A percentile compares a stretch with the other conserved stretches of the same genome.
These are phyloP conservation scores for Parathielavia hyrcaniae DNA, from an alignment of 495 filamentous ascomycete species.

Conservation along the genomic window DNA sequence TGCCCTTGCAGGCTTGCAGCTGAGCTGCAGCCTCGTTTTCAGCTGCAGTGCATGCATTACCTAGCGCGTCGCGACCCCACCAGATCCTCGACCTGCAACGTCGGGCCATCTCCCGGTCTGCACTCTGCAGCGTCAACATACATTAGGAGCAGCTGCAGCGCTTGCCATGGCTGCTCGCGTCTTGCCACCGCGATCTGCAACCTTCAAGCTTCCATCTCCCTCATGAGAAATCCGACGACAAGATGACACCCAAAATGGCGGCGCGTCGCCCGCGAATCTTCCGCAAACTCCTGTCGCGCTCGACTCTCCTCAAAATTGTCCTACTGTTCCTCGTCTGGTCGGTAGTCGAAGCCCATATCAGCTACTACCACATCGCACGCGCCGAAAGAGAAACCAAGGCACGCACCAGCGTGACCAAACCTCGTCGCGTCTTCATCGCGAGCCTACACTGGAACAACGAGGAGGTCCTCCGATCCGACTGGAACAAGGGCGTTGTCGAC, in stretches of 20 bases:
- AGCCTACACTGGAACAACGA: constrained; percentile 68
- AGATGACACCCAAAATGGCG: constrained; percentile 1
- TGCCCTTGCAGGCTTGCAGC: background rate
- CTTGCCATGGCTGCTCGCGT: constrained; percentile 4
- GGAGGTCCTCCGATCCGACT: constrained; percentile 52
- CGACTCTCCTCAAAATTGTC: constrained; percentile 24
- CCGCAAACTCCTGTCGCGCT: constrained; percentile 24
- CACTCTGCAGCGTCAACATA: background rate
- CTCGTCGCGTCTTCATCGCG: constrained; percentile 54
- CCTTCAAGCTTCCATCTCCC: background rate
- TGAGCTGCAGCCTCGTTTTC: background rate
- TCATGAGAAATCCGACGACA: background rate
- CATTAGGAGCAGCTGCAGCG: background rate
- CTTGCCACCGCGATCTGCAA: background rate
- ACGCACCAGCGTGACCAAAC: constrained; percentile 11
- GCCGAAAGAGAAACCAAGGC: constrained; percentile 19
- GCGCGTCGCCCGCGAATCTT: constrained; percentile 14
- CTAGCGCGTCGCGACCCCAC: background rate
- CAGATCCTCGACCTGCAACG: background rate
- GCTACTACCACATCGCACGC: constrained; percentile 28
- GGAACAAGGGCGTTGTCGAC: constrained; percentile 54
- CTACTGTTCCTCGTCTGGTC: constrained; percentile 25
- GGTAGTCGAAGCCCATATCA: constrained; percentile 30
- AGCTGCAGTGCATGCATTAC: constrained; percentile 1
- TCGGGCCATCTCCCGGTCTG: background rate